phyloP scores from a whole-genome alignment of 495 filamentous ascomycete species.

The Pyrenopolyporus hunteri region DNA sequence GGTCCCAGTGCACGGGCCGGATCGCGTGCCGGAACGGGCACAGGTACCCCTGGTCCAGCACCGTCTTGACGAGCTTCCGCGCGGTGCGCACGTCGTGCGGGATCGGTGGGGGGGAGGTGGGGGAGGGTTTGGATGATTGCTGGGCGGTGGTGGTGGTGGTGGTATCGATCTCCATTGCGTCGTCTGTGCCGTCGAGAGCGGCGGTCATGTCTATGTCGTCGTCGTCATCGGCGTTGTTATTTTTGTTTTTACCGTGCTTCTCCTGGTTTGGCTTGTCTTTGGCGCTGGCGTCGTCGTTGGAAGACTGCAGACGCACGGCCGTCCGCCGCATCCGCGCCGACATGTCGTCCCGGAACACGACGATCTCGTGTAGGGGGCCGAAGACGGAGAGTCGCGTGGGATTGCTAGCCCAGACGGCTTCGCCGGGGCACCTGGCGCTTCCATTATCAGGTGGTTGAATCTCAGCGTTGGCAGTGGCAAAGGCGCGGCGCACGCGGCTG shows the following conservation, averaged over 20 bases:
- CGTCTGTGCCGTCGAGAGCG: conserved; percentile 32
- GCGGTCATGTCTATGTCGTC: conserved; percentile 47
- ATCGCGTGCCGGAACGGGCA: conserved; percentile 79
- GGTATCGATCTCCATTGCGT: conserved; percentile 57
- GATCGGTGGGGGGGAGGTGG: conserved; percentile 35
- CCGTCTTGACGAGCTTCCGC: conserved; percentile 85
- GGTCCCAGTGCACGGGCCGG: conserved; percentile 89
- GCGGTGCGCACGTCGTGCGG: conserved; percentile 64
- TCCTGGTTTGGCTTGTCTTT: conserved; percentile 10
- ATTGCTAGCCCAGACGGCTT: conserved; percentile 87
- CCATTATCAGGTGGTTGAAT: conserved; percentile 44
- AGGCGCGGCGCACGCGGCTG: conserved; percentile 76
- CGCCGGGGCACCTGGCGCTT: conserved; percentile 49
- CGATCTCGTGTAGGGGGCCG: conserved; percentile 82
- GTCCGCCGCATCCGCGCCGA: conserved; percentile 75
- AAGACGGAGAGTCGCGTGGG: conserved; percentile 82
- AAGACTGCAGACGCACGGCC: conserved; percentile 64
- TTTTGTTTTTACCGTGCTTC: conserved; percentile 35
- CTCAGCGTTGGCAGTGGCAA: conserved; percentile 76
- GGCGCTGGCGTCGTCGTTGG: conserved; percentile 32
- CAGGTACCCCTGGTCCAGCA: conserved; percentile 90
- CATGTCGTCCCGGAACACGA: conserved; percentile 85
- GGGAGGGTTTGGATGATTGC: too few species aligned
- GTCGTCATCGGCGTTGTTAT: conserved; percentile 20
- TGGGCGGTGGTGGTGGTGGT: conserved; percentile 29